Evolutionary conservation across 805 yeast genomes (phyloP), one percentile per base, ranked within the genome.

Genomic region (Myxozyma neglecta): DNA sequence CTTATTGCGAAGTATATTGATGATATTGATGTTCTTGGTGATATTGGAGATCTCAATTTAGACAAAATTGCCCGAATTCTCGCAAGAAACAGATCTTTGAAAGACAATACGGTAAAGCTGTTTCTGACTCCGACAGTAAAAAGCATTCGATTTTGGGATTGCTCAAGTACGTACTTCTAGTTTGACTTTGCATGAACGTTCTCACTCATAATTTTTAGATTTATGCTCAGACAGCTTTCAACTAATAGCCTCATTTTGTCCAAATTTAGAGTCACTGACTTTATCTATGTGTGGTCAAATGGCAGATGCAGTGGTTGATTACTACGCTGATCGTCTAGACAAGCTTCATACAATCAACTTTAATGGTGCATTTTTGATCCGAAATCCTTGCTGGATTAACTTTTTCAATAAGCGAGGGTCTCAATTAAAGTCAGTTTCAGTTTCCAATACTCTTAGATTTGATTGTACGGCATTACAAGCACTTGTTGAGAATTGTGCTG

Each of bases 231-330:
- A 83, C 63, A 82, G 94, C 0, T 80, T 86, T 63, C 81, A 83
- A 68, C 80, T 84, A 65, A 83, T 94, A 43, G 91, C 92, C 0
- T 79, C 96, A 0, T 87, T 77, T 71, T 89, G 97, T 68, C 97
- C 97, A 0, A 79, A 86, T 34, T 64, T 94, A 3, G 85, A 82
- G 66, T 73, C 79, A 1, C 72, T 94, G 48, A 86, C 86, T 0
- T 76, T 94, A 49, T 84, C 85, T 61, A 93, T 92, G 97, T 93
- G 98, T 77, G 99, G 99, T 4, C 92, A 89, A 68, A 76, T 94
- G 45, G 90, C 88, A 68, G 89, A 89, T 71, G 91, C 87, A 65
- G 87, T 88, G 60, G 72, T 94, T 61, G 71, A 77, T 16, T 88
- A 90, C 71, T 83, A 82, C 63, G 81, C 83, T 4, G 76, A 83